A percentile compares a stretch with the other conserved stretches of the same genome.
Evolutionary conservation across 2,329 filamentous ascomycete genomes (phyloP).

Genomic region (Akanthomyces uredinophilus): DNA sequence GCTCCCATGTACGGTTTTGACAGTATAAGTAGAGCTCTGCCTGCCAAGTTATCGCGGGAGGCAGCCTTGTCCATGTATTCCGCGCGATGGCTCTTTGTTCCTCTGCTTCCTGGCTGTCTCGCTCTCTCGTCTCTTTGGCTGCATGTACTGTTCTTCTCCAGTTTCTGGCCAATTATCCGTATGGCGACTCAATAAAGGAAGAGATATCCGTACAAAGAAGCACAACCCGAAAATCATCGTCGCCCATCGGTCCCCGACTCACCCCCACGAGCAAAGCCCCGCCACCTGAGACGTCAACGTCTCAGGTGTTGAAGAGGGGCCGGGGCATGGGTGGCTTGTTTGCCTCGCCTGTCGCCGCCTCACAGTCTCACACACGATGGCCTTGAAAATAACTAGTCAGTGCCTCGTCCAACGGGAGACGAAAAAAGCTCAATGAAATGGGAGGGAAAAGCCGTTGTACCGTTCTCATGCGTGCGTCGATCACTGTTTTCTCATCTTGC

Average conservation of each 20-base stretch:
- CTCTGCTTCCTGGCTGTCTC: no score
- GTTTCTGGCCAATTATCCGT: not conserved
- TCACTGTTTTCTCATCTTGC: not conserved
- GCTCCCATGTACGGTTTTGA: not conserved
- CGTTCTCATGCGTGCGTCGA: not conserved
- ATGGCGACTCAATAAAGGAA: no score
- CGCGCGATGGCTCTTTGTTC: not conserved
- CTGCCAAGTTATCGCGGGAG: not conserved
- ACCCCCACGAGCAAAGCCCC: not conserved
- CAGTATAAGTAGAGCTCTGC: not conserved
- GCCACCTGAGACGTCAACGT: conserved; percentile 20
- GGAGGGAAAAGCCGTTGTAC: not conserved
- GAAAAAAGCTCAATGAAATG: not conserved
- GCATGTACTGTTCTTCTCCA: no score
- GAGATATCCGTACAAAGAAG: no score
- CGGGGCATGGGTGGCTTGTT: not conserved
- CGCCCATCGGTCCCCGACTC: no score
- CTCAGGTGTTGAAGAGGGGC: conserved; percentile 17
- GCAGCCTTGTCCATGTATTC: no score
- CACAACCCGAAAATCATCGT: not conserved
- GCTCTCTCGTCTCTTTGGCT: not conserved
- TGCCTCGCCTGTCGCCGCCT: not conserved
- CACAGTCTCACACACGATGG: not conserved
- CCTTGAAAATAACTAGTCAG: not conserved
- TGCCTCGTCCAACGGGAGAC: not conserved